Base-by-base conservation (phyloP, 2,329 filamentous ascomycete genomes). In the Fusarium haematococcum region DNA sequence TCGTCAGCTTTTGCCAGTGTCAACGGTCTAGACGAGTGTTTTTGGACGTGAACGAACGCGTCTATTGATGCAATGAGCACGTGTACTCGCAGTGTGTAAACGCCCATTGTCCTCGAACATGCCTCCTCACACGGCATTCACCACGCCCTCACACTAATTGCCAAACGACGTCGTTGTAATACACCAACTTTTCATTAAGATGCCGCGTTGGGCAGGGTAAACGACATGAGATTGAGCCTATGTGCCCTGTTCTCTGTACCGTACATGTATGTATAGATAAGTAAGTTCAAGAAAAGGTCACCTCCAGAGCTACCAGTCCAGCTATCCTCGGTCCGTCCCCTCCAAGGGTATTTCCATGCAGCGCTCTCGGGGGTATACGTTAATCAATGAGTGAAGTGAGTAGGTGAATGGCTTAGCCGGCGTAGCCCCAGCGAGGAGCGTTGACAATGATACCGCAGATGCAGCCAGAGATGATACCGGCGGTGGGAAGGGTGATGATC, bases 401-500 rank as follows among this genome's bases (percentile, higher is more conserved):
- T 48, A 9, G 33, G n/a, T 7, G 35, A 20, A n/a, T 20, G 56
- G 6, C 35, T 30, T 75, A 76, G 2, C 66, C 66, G 5, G 52
- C 6, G 70, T 78, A 79, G 2, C 78, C 78, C 84, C 84, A 88
- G 57, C 85, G 86, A 50, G 91, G 91, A 57, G 91, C 88, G 74
- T 92, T 91, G 75, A 92, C 84, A 65, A 92, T 86, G 65, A 92
- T 86, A 2, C 87, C 91, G 86, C 91, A 91, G 59, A 92, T 81
- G 63, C 87, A 85, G 3, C 91, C 91, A 13, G 88, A 88, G 43
- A 92, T 84, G 32, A 90, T 84, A 39, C 88, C 90, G 4, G 90
- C 84, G 9, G 84, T 78, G 3, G 90, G 90, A 5, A 92, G 86
- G 2, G 90, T 92, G 71, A 91, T 85, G 79, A 91, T 83, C 90